Percentiles rank a stretch among this genome's conserved stretches.
Conservation (phyloP, 176 grass and related monocot species). For the Pharus latifolius region DNA sequence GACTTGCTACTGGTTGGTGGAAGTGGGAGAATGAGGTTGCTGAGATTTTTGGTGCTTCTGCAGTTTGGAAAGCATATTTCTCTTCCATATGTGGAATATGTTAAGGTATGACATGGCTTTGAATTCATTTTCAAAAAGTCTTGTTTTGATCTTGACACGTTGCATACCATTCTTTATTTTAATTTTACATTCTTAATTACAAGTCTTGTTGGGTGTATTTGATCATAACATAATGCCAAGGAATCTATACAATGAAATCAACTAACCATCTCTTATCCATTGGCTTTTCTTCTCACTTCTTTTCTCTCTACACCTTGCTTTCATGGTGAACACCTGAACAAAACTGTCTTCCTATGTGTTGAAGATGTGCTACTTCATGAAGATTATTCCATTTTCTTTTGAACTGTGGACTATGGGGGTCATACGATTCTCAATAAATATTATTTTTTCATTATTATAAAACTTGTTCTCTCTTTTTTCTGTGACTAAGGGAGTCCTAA, state of each 20-base stretch:
- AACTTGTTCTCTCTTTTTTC: no score
- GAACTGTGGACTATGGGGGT: no score
- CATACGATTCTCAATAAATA: no score
- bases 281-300: no score
- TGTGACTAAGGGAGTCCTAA: no score
- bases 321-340: no score
- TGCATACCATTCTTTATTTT: not conserved
- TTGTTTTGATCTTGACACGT: conserved; percentile 5
- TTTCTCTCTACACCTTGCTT: no score
- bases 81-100: conserved; percentile 84
- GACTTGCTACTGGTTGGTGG: conserved; percentile 90
- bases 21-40: conserved; percentile 70
- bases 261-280: no score
- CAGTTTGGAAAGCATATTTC: conserved; percentile 96
- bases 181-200: conserved; percentile 1
- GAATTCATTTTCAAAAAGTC: not conserved
- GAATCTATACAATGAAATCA: not conserved
- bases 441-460: no score
- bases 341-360: no score
- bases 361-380: no score
- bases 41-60: conserved; percentile 90
- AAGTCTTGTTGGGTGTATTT: not conserved
- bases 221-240: not conserved
- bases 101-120: conserved; percentile 61
- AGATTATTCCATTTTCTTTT: no score